phyloP scores from a whole-genome alignment of 805 yeast genomes.

The Sungouiozyma intestinalis region DNA sequence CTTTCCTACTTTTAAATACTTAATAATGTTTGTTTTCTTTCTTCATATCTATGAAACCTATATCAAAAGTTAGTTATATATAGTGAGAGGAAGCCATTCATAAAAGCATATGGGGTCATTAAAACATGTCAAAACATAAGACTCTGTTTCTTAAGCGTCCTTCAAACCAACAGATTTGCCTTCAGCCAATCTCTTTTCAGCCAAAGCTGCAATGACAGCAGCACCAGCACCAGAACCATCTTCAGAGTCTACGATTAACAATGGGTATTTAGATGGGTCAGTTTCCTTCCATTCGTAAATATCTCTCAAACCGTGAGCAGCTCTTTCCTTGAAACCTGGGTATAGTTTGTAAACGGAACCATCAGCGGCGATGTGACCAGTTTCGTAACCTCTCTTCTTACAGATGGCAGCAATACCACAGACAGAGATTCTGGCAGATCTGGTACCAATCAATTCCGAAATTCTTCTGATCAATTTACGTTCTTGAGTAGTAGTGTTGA shows the following conservation, averaged over 20 bases:
- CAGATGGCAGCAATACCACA: slow-evolving; percentile 94
- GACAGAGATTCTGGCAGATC: slow-evolving; percentile 83
- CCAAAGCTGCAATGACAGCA: slow-evolving; percentile 91
- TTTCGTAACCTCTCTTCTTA: slow-evolving; percentile 64
- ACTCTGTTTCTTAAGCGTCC: slow-evolving; percentile 2
- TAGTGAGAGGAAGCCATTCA: no score
- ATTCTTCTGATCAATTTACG: slow-evolving; percentile 70
- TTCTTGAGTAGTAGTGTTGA: slow-evolving; percentile 66
- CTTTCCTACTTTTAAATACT: no score
- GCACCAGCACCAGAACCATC: slow-evolving; percentile 99
- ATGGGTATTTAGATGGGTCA: slow-evolving; percentile 50
- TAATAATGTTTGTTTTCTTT: no score
- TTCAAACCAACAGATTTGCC: slow-evolving; percentile 54
- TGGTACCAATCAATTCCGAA: slow-evolving; percentile 77
- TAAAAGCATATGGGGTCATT: not conserved
- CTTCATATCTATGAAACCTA: no score
- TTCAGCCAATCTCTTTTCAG: slow-evolving; percentile 61
- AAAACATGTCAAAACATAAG: no score
- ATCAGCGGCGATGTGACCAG: slow-evolving; percentile 89
- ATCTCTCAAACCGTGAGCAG: slow-evolving; percentile 77
- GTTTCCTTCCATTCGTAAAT: slow-evolving; percentile 65
- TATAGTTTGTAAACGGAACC: slow-evolving; percentile 90
- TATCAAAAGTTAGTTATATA: no score
- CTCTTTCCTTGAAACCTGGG: slow-evolving; percentile 83
- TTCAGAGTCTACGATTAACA: slow-evolving; percentile 80